Conservation (phyloP, 495 filamentous ascomycete genomes). For the Aspergillus hancockii region DNA sequence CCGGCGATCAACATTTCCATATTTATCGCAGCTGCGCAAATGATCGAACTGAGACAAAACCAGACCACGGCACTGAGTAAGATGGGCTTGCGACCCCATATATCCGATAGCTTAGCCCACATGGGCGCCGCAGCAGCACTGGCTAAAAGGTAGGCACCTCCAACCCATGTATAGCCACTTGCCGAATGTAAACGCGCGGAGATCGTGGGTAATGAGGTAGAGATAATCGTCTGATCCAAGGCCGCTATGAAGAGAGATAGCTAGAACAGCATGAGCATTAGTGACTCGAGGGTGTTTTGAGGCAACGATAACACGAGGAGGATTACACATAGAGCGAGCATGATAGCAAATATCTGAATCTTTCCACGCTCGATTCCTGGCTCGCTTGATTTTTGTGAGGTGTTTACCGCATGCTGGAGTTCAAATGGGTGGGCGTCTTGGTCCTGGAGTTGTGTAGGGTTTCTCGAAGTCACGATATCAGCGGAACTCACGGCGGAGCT, state of each 20-base stretch:
- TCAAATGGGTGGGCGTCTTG: background rate
- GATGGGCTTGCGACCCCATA: constrained; percentile 75
- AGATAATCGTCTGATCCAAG: constrained; percentile 56
- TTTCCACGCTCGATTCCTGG: background rate
- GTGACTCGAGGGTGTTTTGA: no score
- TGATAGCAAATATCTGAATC: background rate
- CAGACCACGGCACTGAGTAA: constrained; percentile 61
- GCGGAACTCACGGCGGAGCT: no score
- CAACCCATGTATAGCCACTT: constrained; percentile 56
- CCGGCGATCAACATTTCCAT: constrained; percentile 71
- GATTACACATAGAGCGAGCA: background rate
- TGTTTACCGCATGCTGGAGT: background rate
- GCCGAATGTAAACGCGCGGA: constrained; percentile 43
- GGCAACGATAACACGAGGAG: background rate
- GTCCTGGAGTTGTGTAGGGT: background rate
- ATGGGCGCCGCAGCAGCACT: constrained; percentile 23
- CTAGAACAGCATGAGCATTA: background rate
- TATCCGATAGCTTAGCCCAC: constrained; percentile 72
- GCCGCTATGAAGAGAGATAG: constrained; percentile 47
- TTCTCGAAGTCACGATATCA: background rate
- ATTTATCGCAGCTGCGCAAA: constrained; percentile 57
- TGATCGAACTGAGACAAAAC: constrained; percentile 66
- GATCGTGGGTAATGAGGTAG: constrained; percentile 55
- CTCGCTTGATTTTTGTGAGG: background rate
- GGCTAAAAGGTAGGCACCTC: constrained; percentile 45